Evolutionary conservation across 2,329 filamentous ascomycete genomes (phyloP).

Genomic region (Aspergillus caelatus): DNA sequence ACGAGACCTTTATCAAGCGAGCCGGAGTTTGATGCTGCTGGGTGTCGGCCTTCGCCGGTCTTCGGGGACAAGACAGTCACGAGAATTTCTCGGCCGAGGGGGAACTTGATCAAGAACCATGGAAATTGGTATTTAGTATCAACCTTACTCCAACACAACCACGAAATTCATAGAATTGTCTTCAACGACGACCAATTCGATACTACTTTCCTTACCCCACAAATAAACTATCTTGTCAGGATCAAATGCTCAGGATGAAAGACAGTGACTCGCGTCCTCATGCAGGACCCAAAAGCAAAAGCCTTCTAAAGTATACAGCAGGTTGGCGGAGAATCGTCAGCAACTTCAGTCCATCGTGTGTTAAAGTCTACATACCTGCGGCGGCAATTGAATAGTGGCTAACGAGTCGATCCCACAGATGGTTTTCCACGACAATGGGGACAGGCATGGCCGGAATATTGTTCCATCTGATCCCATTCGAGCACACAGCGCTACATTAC

Average conservation of each 20-base stretch:
- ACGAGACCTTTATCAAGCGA: background rate
- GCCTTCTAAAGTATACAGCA: slow-evolving; percentile 21
- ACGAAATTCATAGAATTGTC: background rate
- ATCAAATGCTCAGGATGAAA: background rate
- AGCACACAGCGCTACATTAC: slow-evolving; percentile 60
- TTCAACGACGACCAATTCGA: background rate
- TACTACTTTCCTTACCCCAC: background rate
- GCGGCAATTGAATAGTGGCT: background rate
- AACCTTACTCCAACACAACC: background rate
- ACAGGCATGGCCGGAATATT: slow-evolving; percentile 69
- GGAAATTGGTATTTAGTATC: background rate
- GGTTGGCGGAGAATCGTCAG: slow-evolving; percentile 48
- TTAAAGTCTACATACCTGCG: slow-evolving; percentile 7
- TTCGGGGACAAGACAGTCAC: background rate
- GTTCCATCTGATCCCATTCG: slow-evolving; percentile 64
- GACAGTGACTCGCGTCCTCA: background rate
- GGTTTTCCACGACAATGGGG: slow-evolving; percentile 67
- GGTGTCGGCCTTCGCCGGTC: background rate
- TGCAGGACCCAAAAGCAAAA: background rate
- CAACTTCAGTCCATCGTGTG: slow-evolving; percentile 60
- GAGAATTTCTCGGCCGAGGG: background rate
- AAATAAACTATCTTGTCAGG: background rate
- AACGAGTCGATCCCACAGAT: slow-evolving; percentile 37
- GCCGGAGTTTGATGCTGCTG: background rate
- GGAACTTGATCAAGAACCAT: background rate